A percentile compares a stretch with the other conserved stretches of the same genome.
Conservation (phyloP, 306 rosid genomes). For the Canavalia ensiformis region DNA sequence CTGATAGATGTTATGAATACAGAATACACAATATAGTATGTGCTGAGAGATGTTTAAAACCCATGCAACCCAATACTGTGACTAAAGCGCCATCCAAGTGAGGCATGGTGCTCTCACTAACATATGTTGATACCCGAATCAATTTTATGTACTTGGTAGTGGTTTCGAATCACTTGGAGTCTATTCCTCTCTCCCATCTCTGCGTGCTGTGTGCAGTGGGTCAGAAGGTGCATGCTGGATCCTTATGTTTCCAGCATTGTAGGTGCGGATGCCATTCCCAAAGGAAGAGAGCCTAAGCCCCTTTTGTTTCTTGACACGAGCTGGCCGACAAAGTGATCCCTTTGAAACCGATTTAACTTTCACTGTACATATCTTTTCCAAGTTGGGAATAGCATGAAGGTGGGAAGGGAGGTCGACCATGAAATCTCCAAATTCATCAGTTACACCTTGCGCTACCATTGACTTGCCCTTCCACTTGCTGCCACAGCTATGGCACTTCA, state of each 20-base stretch:
- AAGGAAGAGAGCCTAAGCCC: conserved; percentile 65
- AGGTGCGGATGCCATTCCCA: conserved; percentile 81
- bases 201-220: conserved; percentile 36
- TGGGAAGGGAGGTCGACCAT: conserved; percentile 81
- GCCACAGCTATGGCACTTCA: conserved; percentile 68
- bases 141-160: background rate
- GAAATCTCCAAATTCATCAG: conserved; percentile 90
- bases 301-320: conserved; percentile 54
- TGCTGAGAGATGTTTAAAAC: background rate
- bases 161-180: conserved; percentile 27
- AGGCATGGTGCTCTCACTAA: conserved; percentile 55
- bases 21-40: background rate
- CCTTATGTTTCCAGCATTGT: conserved; percentile 69
- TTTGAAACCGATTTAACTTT: conserved; percentile 67
- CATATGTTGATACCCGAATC: background rate
- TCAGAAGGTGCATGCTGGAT: conserved; percentile 60
- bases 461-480: conserved; percentile 57
- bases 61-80: conserved; percentile 72
- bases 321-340: conserved; percentile 63
- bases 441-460: conserved; percentile 55
- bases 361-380: conserved; percentile 68
- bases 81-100: conserved; percentile 88
- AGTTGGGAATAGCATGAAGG: conserved; percentile 75
- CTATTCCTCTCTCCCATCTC: background rate
- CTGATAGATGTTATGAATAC: background rate